These are phyloP conservation scores for Blastomyces emzantsi DNA, from an alignment of 2,329 filamentous ascomycete genomes.

Conservation along the genomic window DNA sequence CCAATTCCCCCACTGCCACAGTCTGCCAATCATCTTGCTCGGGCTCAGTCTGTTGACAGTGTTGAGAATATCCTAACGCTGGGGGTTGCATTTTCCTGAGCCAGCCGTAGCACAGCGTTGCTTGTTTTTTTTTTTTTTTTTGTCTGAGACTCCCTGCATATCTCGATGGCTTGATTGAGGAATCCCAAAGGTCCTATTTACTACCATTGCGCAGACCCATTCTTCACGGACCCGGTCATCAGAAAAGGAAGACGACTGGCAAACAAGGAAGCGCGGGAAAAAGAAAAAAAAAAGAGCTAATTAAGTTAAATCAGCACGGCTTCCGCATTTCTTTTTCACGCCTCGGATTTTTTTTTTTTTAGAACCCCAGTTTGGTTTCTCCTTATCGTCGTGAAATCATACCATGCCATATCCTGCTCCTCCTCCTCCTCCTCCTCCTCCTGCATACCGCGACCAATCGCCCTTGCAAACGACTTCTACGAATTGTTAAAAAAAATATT, in stretches of 20 bases:
- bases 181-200: too few species aligned
- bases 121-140: background rate
- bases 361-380: background rate
- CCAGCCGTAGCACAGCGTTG: background rate
- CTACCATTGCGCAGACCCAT: background rate
- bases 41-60: background rate
- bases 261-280: background rate
- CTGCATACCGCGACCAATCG: background rate
- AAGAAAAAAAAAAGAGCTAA: background rate
- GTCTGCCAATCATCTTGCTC: background rate
- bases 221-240: background rate
- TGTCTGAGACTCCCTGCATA: background rate
- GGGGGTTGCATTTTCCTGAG: background rate
- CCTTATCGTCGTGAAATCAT: slow-evolving; percentile 5
- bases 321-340: background rate
- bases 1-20: background rate
- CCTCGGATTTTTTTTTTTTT: background rate
- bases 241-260: background rate
- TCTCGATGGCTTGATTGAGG: too few species aligned
- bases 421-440: background rate
- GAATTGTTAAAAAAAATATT: background rate
- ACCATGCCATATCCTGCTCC: too few species aligned
- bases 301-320: background rate
- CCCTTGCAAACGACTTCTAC: slow-evolving; percentile 1
- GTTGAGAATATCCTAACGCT: background rate